phyloP scores from a whole-genome alignment of 2,329 filamentous ascomycete species.

The Colletotrichum sp. region DNA sequence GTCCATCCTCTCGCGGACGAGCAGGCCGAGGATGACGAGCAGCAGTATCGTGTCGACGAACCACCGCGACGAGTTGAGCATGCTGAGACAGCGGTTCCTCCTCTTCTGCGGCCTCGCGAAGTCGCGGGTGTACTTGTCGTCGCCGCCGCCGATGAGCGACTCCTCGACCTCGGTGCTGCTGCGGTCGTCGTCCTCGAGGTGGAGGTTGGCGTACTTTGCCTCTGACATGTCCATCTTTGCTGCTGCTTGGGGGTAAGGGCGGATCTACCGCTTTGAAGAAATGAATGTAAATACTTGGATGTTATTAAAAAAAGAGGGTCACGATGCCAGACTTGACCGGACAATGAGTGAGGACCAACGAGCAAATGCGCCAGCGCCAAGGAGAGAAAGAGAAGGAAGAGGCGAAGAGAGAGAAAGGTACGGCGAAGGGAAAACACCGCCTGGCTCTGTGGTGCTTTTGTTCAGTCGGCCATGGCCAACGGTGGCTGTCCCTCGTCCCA shows the following conservation, averaged over 20 bases:
- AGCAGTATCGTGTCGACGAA: constrained; percentile 36
- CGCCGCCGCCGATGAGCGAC: constrained; percentile 33
- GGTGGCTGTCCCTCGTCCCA: neutral
- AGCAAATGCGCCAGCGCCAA: constrained; percentile 18
- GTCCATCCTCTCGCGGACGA: constrained; percentile 32
- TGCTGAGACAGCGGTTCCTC: constrained; percentile 11
- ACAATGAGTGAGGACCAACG: neutral
- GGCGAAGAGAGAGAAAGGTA: neutral
- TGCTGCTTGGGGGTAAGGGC: neutral
- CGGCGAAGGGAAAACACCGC: too few species aligned
- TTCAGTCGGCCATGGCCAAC: neutral
- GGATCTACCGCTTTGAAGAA: constrained; percentile 7
- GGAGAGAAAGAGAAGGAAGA: neutral
- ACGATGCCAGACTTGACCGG: neutral
- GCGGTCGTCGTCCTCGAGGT: constrained; percentile 30
- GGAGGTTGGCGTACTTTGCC: constrained; percentile 28
- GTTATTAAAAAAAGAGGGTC: neutral
- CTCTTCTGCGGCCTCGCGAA: neutral
- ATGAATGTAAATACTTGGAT: neutral
- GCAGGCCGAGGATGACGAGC: constrained; percentile 32
- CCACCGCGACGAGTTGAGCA: constrained; percentile 31
- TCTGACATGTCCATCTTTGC: constrained; percentile 18
- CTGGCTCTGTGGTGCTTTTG: neutral
- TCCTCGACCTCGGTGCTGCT: constrained; percentile 39
- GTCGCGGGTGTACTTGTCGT: constrained; percentile 25